Conservation (phyloP, 257 asterid species). For the Fraxinus quadrangulata region DNA sequence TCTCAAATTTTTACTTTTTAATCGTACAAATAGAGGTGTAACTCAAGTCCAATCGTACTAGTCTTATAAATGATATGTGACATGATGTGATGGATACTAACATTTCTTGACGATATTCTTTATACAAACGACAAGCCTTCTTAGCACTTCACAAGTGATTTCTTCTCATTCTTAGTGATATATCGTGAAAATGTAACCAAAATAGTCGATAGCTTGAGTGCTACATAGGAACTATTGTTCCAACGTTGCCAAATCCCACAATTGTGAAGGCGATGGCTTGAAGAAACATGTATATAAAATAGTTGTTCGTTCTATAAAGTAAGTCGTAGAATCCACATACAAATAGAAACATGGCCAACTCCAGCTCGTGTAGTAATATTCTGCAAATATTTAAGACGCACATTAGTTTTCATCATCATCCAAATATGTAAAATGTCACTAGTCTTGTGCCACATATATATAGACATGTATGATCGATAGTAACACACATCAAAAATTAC, state of each 20-base stretch:
- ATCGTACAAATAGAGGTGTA: no score
- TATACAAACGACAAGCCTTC: no score
- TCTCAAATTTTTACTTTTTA: no score
- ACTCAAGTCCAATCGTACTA: no score
- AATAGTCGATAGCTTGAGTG: not conserved
- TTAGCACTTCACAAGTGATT: not conserved
- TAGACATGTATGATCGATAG: no score
- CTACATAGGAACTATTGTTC: conserved; percentile 57
- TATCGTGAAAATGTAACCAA: conserved; percentile 25
- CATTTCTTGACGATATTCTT: no score
- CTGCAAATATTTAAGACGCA: conserved; percentile 36
- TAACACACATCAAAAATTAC: no score
- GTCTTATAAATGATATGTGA: no score
- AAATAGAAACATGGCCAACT: conserved; percentile 75
- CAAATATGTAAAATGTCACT: no score
- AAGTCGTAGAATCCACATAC: conserved; percentile 84
- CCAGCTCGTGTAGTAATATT: conserved; percentile 69
- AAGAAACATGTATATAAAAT: conserved; percentile 76
- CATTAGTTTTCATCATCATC: not conserved
- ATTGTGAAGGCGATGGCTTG: conserved; percentile 81
- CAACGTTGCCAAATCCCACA: conserved; percentile 84
- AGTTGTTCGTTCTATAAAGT: conserved; percentile 68
- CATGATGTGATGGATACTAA: no score
- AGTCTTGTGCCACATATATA: no score
- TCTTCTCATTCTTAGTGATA: conserved; percentile 10